These are phyloP conservation scores for Lasiodiplodia theobromae DNA, from an alignment of 2,329 filamentous ascomycete genomes.

Conservation along the genomic window DNA sequence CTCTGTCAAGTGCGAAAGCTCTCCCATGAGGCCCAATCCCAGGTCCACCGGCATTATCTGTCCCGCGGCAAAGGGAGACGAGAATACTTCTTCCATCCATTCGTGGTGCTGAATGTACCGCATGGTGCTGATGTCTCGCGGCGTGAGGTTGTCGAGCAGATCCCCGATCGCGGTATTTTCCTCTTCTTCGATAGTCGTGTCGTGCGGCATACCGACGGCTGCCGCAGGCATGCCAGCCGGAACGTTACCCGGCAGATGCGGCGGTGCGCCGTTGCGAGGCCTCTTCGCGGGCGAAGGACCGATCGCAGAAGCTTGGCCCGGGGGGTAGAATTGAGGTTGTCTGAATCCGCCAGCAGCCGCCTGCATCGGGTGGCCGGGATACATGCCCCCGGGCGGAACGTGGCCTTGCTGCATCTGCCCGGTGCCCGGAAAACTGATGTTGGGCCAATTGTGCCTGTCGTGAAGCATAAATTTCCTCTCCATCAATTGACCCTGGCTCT, in stretches of 20 bases:
- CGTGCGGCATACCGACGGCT: constrained; percentile 39
- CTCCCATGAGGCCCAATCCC: constrained; percentile 78
- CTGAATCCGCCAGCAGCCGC: constrained; percentile 35
- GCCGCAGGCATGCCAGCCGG: constrained; percentile 42
- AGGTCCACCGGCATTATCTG: constrained; percentile 89
- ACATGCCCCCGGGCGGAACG: constrained; percentile 27
- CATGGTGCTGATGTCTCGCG: constrained; percentile 84
- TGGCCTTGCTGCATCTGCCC: constrained; percentile 27
- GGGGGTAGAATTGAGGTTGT: constrained; percentile 40
- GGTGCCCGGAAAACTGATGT: constrained; percentile 41
- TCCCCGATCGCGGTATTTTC: constrained; percentile 89
- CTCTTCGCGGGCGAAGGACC: constrained; percentile 57
- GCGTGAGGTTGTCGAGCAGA: constrained; percentile 86
- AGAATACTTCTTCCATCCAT: constrained; percentile 98
- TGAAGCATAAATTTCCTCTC: constrained; percentile 95
- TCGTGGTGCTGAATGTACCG: constrained; percentile 95
- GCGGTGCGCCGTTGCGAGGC: constrained; percentile 47
- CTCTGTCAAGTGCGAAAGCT: constrained; percentile 80
- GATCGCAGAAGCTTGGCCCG: constrained; percentile 36
- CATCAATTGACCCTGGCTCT: constrained; percentile 76
- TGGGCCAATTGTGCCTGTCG: constrained; percentile 89
- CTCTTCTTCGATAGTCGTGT: constrained; percentile 76
- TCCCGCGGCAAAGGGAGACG: constrained; percentile 83
- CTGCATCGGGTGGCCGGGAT: constrained; percentile 43
- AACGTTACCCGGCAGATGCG: constrained; percentile 53